Percentiles rank a stretch among this genome's conserved stretches.
Evolutionary conservation across 495 filamentous ascomycete species (phyloP).

Genomic region (Hypoxylon fragiforme): DNA sequence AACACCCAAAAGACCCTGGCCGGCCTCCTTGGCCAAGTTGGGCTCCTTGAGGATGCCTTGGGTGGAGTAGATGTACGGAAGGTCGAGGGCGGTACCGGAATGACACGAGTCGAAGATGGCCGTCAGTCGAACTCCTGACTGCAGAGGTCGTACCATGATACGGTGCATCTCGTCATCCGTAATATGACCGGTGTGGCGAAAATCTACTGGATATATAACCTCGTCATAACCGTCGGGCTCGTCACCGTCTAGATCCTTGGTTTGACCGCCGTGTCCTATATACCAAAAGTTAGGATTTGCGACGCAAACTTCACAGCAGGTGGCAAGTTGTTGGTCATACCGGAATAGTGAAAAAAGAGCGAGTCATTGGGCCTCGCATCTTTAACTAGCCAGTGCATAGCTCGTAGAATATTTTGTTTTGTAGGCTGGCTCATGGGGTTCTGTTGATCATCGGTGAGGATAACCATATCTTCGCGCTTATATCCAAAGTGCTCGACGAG

Average conservation of each 20-base stretch:
- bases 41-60: conserved; percentile 96
- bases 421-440: conserved; percentile 97
- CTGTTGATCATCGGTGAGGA: conserved; percentile 95
- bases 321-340: too few species aligned
- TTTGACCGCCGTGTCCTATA: conserved; percentile 91
- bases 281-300: not conserved
- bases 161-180: conserved; percentile 98
- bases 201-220: conserved; percentile 97
- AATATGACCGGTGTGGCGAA: conserved; percentile 86
- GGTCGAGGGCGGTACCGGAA: conserved; percentile 91
- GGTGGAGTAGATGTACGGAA: conserved; percentile 97
- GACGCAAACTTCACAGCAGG: too few species aligned
- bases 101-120: conserved; percentile 99
- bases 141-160: conserved; percentile 87
- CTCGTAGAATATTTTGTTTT: conserved; percentile 91
- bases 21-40: conserved; percentile 96
- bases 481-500: conserved; percentile 91
- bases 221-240: conserved; percentile 97
- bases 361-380: conserved; percentile 93
- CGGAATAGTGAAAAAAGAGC: conserved; percentile 98
- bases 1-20: conserved; percentile 86
- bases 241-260: conserved; percentile 92
- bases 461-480: conserved; percentile 96
- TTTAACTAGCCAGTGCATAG: conserved; percentile 99
- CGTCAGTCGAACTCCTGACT: conserved; percentile 84